A percentile compares a stretch with the other conserved stretches of the same genome.
phyloP scores from a whole-genome alignment of 306 rosid species.

The Vigna nakashimae region DNA sequence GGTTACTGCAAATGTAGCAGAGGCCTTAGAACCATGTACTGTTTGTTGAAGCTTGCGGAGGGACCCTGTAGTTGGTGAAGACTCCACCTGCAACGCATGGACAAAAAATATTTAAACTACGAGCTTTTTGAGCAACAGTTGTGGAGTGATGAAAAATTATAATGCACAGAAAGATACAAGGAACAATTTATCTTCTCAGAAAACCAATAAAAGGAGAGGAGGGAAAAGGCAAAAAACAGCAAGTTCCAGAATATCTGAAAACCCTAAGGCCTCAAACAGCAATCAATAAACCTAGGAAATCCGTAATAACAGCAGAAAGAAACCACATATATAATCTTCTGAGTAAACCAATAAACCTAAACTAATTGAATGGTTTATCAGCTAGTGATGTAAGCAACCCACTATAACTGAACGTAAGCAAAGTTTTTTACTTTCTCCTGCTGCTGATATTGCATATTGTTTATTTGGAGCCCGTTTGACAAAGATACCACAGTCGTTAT shows the following conservation, averaged over 20 bases:
- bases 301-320: conserved; percentile 37
- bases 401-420: conserved; percentile 39
- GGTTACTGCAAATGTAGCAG: conserved; percentile 59
- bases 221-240: not conserved
- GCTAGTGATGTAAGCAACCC: conserved; percentile 36
- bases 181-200: not conserved
- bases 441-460: not conserved
- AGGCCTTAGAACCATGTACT: conserved; percentile 54
- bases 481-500: conserved; percentile 42
- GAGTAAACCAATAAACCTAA: conserved; percentile 8
- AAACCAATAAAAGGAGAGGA: conserved; percentile 15
- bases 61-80: conserved; percentile 98
- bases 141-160: conserved; percentile 15
- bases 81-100: conserved; percentile 77
- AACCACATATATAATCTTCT: conserved; percentile 39
- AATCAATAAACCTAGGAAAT: conserved; percentile 41
- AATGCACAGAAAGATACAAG: conserved; percentile 7
- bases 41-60: conserved; percentile 67
- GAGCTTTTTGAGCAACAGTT: conserved; percentile 38
- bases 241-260: conserved; percentile 29
- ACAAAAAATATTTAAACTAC: conserved; percentile 35
- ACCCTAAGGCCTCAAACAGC: conserved; percentile 37
- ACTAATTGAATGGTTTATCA: conserved; percentile 33
- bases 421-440: conserved; percentile 31
- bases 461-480: conserved; percentile 36